Percentiles rank a stretch among this genome's conserved stretches.
Evolutionary conservation across 768 basidiomycete species (phyloP).

Genomic region (Tricholoma saponaceum): DNA sequence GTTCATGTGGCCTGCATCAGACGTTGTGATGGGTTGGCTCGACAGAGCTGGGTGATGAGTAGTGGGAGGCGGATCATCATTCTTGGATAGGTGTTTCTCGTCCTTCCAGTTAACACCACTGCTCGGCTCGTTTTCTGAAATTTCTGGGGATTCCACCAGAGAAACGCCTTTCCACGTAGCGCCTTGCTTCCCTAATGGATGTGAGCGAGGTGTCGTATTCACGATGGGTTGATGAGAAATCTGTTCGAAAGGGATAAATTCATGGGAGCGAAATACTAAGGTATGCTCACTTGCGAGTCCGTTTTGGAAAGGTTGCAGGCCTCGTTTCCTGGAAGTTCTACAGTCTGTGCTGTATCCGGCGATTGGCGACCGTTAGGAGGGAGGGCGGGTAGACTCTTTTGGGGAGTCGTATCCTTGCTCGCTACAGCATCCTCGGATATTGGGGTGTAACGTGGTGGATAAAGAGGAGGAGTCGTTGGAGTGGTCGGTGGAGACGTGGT

Average conservation of each 20-base stretch:
- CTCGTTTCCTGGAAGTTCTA: not conserved
- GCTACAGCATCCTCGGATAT: not conserved
- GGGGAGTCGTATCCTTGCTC: not conserved
- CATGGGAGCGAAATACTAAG: not conserved
- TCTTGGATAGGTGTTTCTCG: not conserved
- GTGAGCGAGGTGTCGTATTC: conserved; percentile 12
- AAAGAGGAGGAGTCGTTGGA: not conserved
- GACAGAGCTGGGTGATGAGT: not conserved
- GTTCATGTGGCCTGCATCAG: conserved; percentile 1
- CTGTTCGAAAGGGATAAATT: not conserved
- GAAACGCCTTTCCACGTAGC: conserved; percentile 16
- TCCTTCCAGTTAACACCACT: not conserved
- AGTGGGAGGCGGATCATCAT: not conserved
- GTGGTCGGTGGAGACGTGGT: not conserved
- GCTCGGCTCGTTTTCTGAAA: conserved; percentile 8
- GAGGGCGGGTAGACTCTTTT: not conserved
- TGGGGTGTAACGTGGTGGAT: not conserved
- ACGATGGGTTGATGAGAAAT: conserved; percentile 6
- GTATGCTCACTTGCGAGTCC: not conserved
- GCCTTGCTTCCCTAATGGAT: conserved; percentile 12
- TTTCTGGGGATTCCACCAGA: conserved; percentile 11
- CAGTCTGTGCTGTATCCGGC: not conserved
- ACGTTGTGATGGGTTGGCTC: not conserved
- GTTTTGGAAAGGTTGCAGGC: not conserved
- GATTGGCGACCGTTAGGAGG: not conserved